Base-by-base conservation (phyloP, 139 green algal species). In the Pedinophyceae sp. region DNA sequence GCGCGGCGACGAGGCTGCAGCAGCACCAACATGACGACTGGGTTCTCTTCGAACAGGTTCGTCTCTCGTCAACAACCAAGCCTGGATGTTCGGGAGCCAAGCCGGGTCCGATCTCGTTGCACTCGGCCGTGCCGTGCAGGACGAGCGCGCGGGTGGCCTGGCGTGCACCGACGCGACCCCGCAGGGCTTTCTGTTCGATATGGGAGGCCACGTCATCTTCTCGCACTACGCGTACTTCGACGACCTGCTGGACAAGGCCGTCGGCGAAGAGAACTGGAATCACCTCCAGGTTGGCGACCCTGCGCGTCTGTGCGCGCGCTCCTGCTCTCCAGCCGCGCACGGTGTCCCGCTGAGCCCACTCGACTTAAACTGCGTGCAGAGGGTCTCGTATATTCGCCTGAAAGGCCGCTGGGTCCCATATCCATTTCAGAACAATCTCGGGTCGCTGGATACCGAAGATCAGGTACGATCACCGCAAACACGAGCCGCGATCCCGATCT, bases 221-320 rank as follows among this genome's bases (percentile, higher is more conserved):
- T 81, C 64, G 26, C 85, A 94, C 71, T 94, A 88, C 71, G 64
- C 86, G 28, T 94, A 93, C 66, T 94, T 94, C 68, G 85, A 94
- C 67, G 72, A 90, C 27, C 60, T 85, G 23, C 48, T 88, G 3
- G 74, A 84, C 20, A 48, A 59, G 15, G 65, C 62, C 13, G 27
- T 75, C 34, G 58, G 48, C 4, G 56, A 55, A 65, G 43, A 26
- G 54, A 29, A n/a, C n/a, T n/a, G n/a, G n/a, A n/a, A n/a, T n/a
- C n/a, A n/a, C n/a, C n/a, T n/a, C n/a, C n/a, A n/a, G n/a, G n/a
- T n/a, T n/a, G n/a, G n/a, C n/a, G n/a, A n/a, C n/a, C n/a, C n/a
- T n/a, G n/a, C n/a, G n/a, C n/a, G n/a, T n/a, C n/a, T n/a, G n/a
- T n/a, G n/a, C n/a, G n/a, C n/a, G n/a, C n/a, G n/a, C n/a, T n/a